Evolutionary conservation across 306 rosid species (phyloP).

Genomic region (apple (Malus domestica)): ASM211411v1 NC_041800.1:26164733-26165232

Average conservation of each 20-base stretch:
- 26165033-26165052: conserved; percentile 16
- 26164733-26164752: conserved; percentile 9
- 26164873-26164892: background rate
- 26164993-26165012: conserved; percentile 86
- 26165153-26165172: too few relatives aligned
- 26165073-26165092: too few relatives aligned
- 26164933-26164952: conserved; percentile 45
- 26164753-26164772: conserved; percentile 18
- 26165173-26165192: too few relatives aligned
- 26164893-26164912: background rate
- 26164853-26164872: conserved; percentile 3
- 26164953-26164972: conserved; percentile 70
- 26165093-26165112: too few relatives aligned
- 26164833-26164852: background rate
- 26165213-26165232: too few relatives aligned
- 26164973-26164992: conserved; percentile 64
- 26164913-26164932: background rate
- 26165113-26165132: too few relatives aligned
- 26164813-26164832: conserved; percentile 7
- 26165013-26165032: conserved; percentile 18
- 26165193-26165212: too few relatives aligned
- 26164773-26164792: conserved; percentile 42
- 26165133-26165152: too few relatives aligned
- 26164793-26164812: conserved; percentile 25
- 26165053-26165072: background rate